phyloP scores from a whole-genome alignment of 306 rosid genomes.

The Sicyos edulis region DNA sequence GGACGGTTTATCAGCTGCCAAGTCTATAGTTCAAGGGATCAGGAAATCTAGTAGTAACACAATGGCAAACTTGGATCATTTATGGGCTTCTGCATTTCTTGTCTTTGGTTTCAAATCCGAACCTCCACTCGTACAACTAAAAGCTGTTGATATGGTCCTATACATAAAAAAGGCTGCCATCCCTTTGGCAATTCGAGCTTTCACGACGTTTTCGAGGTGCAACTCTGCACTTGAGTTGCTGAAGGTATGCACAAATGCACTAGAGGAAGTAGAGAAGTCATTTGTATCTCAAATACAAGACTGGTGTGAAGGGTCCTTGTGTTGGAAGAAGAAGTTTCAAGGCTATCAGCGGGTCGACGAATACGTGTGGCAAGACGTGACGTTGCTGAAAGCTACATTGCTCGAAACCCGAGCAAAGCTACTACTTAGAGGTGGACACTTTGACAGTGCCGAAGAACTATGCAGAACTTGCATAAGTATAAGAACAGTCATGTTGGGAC shows the following conservation, averaged over 20 bases:
- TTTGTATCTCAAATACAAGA: slow-evolving; percentile 84
- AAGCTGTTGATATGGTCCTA: slow-evolving; percentile 58
- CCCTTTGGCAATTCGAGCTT: slow-evolving; percentile 76
- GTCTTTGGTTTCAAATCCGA: slow-evolving; percentile 87
- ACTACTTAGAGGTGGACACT: slow-evolving; percentile 63
- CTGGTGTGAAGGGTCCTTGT: slow-evolving; percentile 63
- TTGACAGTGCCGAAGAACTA: slow-evolving; percentile 70
- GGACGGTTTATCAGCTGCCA: slow-evolving; percentile 62
- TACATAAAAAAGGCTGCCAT: slow-evolving; percentile 69
- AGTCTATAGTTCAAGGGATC: slow-evolving; percentile 57
- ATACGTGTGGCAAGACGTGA: slow-evolving; percentile 89
- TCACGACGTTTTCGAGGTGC: slow-evolving; percentile 72
- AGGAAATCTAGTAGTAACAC: slow-evolving; percentile 39
- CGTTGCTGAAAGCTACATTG: slow-evolving; percentile 67
- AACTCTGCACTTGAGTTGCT: slow-evolving; percentile 69
- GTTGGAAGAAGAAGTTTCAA: slow-evolving; percentile 73
- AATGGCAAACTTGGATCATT: slow-evolving; percentile 49
- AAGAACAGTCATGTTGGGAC: slow-evolving; percentile 86
- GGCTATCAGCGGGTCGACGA: slow-evolving; percentile 60
- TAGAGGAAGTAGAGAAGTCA: slow-evolving; percentile 84
- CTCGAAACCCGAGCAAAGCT: slow-evolving; percentile 83
- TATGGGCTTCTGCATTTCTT: slow-evolving; percentile 83
- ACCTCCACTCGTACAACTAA: slow-evolving; percentile 57
- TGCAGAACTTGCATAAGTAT: slow-evolving; percentile 82
- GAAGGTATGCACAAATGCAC: slow-evolving; percentile 75